Evolutionary conservation across 2,329 filamentous ascomycete genomes (phyloP).

Genomic region (Trichoderma sp.): DNA sequence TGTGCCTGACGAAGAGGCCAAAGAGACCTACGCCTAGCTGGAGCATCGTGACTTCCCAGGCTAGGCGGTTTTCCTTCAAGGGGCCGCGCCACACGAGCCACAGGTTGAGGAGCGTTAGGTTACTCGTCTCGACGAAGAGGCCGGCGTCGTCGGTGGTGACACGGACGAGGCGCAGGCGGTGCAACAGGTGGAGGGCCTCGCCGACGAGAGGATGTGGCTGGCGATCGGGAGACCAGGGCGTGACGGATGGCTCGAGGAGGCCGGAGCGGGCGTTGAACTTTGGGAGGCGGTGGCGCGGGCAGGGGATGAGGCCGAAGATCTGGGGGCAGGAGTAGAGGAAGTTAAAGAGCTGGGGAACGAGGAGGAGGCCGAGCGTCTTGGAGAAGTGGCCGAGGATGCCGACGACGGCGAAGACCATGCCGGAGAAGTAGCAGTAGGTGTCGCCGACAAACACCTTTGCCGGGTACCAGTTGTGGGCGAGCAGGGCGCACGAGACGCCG

Average conservation of each 20-base stretch:
- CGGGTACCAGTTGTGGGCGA: constrained; percentile 93
- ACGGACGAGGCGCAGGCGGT: constrained; percentile 63
- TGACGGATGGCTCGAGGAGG: constrained; percentile 80
- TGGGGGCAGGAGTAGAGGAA: constrained; percentile 92
- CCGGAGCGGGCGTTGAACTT: constrained; percentile 83
- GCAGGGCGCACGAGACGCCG: constrained; percentile 81
- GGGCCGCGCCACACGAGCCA: constrained; percentile 96
- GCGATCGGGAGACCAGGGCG: constrained; percentile 63
- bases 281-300: constrained; percentile 87
- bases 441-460: constrained; percentile 95
- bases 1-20: constrained; percentile 81
- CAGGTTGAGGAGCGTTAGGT: constrained; percentile 90
- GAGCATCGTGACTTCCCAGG: constrained; percentile 73
- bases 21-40: constrained; percentile 74
- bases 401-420: constrained; percentile 97
- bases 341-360: constrained; percentile 94
- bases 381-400: constrained; percentile 96
- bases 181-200: constrained; percentile 63
- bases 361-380: constrained; percentile 87
- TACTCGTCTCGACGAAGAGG: constrained; percentile 73
- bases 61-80: constrained; percentile 79
- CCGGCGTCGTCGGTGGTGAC: constrained; percentile 66
- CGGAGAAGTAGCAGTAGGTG: constrained; percentile 99
- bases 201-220: constrained; percentile 67
- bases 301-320: constrained; percentile 84